A percentile compares a stretch with the other conserved stretches of the same genome.
Conservation (phyloP, 164 flowering plant species). For the Liquidambar formosana region DNA sequence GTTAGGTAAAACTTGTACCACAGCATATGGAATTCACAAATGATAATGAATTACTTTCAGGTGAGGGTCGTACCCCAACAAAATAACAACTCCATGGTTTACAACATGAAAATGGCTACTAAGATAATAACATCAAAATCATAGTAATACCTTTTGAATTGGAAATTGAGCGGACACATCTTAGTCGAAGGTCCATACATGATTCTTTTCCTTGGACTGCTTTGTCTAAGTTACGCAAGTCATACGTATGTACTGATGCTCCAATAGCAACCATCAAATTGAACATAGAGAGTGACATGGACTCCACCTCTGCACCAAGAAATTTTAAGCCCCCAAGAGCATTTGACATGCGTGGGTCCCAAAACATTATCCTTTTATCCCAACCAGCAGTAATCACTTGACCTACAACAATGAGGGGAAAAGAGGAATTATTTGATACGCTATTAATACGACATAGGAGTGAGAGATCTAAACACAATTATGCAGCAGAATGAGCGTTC, state of each 20-base stretch:
- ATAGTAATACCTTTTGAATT: conserved; percentile 53
- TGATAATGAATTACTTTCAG: too few relatives aligned
- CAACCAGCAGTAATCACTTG: conserved; percentile 66
- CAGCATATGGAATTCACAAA: too few relatives aligned
- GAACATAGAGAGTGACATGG: conserved; percentile 58
- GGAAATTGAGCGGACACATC: conserved; percentile 59
- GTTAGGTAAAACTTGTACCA: not conserved
- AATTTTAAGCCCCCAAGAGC: conserved; percentile 20
- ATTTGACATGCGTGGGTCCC: conserved; percentile 57
- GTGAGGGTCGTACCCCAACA: not conserved
- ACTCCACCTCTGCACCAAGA: conserved; percentile 52
- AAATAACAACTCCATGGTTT: not conserved
- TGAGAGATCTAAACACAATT: not conserved
- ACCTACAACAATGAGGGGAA: conserved; percentile 35
- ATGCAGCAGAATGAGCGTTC: too few relatives aligned
- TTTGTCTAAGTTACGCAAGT: conserved; percentile 58
- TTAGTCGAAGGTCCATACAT: conserved; percentile 40
- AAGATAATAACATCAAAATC: not conserved
- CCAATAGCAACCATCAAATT: conserved; percentile 59
- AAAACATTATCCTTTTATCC: conserved; percentile 61
- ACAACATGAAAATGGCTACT: not conserved
- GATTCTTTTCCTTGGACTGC: conserved; percentile 42
- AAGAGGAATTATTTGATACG: not conserved
- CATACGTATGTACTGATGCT: conserved; percentile 54
- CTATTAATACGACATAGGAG: not conserved